A percentile compares a stretch with the other conserved stretches of the same genome.
These are phyloP conservation scores for Fistulinella prunicolor DNA, from an alignment of 768 basidiomycete species.

Conservation along the genomic window DNA sequence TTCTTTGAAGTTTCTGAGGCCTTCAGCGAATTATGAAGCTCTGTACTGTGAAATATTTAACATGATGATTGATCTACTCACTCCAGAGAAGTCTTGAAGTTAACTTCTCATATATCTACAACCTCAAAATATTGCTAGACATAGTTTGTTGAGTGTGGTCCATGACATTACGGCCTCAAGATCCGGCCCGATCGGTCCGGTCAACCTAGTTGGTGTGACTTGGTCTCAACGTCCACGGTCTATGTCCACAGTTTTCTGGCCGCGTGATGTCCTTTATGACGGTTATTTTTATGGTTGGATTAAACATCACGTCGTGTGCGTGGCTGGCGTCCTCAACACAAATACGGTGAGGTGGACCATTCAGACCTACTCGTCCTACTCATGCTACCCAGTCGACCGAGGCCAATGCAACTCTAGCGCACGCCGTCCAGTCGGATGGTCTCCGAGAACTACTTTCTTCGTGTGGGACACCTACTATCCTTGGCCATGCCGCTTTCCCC, in stretches of 20 bases:
- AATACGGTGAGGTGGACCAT: slow-evolving; percentile 28
- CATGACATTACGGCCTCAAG: too few species aligned
- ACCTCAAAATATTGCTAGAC: too few species aligned
- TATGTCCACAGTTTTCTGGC: slow-evolving; percentile 55
- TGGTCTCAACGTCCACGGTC: not conserved
- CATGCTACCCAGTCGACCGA: slow-evolving; percentile 14
- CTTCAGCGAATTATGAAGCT: too few species aligned
- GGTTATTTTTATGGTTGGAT: slow-evolving; percentile 64
- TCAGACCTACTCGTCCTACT: not conserved
- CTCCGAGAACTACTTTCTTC: slow-evolving; percentile 10
- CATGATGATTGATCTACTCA: too few species aligned
- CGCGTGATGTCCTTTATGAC: slow-evolving; percentile 41
- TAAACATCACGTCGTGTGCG: slow-evolving; percentile 41
- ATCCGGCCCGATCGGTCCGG: too few species aligned
- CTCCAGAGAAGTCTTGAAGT: too few species aligned
- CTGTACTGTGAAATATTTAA: too few species aligned
- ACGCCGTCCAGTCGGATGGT: slow-evolving; percentile 18
- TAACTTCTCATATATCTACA: too few species aligned
- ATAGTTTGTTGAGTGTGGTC: too few species aligned
- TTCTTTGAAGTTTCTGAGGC: too few species aligned
- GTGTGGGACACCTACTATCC: slow-evolving; percentile 29
- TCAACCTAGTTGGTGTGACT: too few species aligned
- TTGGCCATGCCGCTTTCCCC: slow-evolving; percentile 24
- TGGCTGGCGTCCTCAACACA: slow-evolving; percentile 47
- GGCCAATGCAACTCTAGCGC: slow-evolving; percentile 11